Evolutionary conservation across 1,284 basidiomycete genomes (phyloP).

Genomic region (Cutaneotrichosporon sp.): DNA sequence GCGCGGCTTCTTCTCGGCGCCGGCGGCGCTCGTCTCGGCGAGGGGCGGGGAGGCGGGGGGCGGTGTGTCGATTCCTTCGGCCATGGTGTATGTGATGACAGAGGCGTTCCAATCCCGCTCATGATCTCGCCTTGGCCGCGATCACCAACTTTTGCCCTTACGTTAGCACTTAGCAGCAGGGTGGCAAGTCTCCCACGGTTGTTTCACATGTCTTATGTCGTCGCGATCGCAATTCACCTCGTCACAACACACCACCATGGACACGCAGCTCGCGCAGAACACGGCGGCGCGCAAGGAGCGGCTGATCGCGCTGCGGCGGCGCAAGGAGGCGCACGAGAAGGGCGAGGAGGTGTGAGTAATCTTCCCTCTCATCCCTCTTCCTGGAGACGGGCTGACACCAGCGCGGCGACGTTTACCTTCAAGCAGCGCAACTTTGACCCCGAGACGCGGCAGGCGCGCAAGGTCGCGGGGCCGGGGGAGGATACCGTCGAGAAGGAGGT

Average conservation of each 20-base stretch:
- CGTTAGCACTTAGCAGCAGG: not conserved
- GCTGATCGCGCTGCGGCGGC: slow-evolving; percentile 73
- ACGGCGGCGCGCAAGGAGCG: slow-evolving; percentile 84
- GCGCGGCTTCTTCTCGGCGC: slow-evolving; percentile 40
- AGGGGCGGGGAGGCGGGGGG: no score
- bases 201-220: not conserved
- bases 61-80: not conserved
- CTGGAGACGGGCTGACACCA: not conserved
- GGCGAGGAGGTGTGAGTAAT: slow-evolving; percentile 29
- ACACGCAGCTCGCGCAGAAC: slow-evolving; percentile 78
- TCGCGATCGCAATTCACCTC: not conserved
- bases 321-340: slow-evolving; percentile 66
- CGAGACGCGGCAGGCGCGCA: slow-evolving; percentile 71
- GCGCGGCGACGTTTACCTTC: slow-evolving; percentile 61
- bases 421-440: slow-evolving; percentile 84
- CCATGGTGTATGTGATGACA: not conserved
- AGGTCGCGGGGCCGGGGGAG: slow-evolving; percentile 62
- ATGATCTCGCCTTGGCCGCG: no score
- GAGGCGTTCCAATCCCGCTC: not conserved
- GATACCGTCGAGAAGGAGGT: slow-evolving; percentile 86
- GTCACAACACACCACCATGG: slow-evolving; percentile 35
- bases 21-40: not conserved
- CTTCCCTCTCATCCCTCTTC: not conserved
- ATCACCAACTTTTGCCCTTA: slow-evolving; percentile 23
- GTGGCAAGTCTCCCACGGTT: slow-evolving; percentile 36